phyloP scores from a whole-genome alignment of 2,329 filamentous ascomycete species.

The Alternaria sp. region DNA sequence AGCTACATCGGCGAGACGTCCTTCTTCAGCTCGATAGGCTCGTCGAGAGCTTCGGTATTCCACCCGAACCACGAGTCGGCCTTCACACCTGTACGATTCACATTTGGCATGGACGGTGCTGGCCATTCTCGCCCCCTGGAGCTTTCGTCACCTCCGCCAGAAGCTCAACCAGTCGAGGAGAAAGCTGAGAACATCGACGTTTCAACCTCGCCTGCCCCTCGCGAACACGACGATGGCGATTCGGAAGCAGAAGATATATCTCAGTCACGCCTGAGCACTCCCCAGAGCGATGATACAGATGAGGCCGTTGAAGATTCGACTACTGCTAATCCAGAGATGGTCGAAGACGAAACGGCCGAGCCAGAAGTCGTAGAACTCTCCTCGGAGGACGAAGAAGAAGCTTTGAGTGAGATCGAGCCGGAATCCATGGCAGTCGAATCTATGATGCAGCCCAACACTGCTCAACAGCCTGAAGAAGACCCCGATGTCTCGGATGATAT shows the following conservation, averaged over 20 bases:
- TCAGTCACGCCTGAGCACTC: neutral
- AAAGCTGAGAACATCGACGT: neutral
- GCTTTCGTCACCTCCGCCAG: slow-evolving; percentile 25
- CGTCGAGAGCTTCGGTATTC: slow-evolving; percentile 26
- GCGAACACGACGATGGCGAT: neutral
- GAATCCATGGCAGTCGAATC: neutral
- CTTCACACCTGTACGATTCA: slow-evolving; percentile 46
- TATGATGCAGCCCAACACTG: neutral
- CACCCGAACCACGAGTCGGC: slow-evolving; percentile 44
- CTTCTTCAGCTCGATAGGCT: slow-evolving; percentile 44
- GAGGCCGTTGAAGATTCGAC: neutral
- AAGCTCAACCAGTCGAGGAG: slow-evolving; percentile 3
- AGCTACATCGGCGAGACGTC: slow-evolving; percentile 40
- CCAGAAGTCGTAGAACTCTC: slow-evolving; percentile 22
- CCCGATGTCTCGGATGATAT: neutral
- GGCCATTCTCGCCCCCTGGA: slow-evolving; percentile 29
- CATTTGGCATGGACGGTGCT: slow-evolving; percentile 44
- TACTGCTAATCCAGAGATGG: neutral
- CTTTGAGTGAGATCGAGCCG: neutral
- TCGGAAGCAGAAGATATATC: neutral
- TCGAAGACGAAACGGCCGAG: neutral
- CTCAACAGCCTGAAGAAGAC: neutral
- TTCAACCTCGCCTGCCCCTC: neutral
- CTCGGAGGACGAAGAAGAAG: slow-evolving; percentile 8
- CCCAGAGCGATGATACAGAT: neutral